These are phyloP conservation scores for Parathielavia appendiculata DNA, from an alignment of 495 filamentous ascomycete genomes.

Conservation along the genomic window DNA sequence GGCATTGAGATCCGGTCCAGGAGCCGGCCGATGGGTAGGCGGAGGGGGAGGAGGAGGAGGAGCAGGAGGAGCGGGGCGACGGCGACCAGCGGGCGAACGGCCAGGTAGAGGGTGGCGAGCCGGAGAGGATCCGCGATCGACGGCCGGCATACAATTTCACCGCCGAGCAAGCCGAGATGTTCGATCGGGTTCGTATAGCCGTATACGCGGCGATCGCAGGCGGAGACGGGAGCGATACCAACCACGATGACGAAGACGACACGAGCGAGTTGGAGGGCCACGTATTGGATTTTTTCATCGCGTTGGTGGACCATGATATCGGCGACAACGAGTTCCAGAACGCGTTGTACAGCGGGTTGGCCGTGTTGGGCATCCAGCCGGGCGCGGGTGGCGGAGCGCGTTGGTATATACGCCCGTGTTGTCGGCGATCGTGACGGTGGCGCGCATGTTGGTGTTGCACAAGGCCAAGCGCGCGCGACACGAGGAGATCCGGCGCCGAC, in stretches of 20 bases:
- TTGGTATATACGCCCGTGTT: conserved; percentile 1
- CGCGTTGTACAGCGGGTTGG: conserved; percentile 3
- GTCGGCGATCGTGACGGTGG: neutral
- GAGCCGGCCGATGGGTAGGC: neutral
- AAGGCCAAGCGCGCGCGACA: neutral
- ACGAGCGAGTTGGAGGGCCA: neutral
- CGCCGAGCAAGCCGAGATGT: neutral
- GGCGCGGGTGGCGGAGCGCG: neutral
- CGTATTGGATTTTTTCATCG: neutral
- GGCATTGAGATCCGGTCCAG: neutral
- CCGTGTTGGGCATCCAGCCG: neutral
- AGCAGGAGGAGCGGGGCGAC: neutral
- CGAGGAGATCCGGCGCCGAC: neutral
- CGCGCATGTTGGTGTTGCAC: neutral
- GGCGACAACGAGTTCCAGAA: conserved; percentile 5
- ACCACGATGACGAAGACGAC: neutral
- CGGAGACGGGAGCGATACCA: neutral
- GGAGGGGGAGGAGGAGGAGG: neutral
- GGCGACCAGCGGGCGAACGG: neutral
- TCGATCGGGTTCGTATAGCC: neutral
- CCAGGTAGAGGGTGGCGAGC: neutral
- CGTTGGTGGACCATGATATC: neutral
- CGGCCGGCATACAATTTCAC: neutral
- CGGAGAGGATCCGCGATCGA: neutral
- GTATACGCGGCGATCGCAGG: neutral